A percentile compares a stretch with the other conserved stretches of the same genome.
These are phyloP conservation scores for Phytophthora litchii DNA, from an alignment of 352 stramenopile genomes.

Conservation along the genomic window DNA sequence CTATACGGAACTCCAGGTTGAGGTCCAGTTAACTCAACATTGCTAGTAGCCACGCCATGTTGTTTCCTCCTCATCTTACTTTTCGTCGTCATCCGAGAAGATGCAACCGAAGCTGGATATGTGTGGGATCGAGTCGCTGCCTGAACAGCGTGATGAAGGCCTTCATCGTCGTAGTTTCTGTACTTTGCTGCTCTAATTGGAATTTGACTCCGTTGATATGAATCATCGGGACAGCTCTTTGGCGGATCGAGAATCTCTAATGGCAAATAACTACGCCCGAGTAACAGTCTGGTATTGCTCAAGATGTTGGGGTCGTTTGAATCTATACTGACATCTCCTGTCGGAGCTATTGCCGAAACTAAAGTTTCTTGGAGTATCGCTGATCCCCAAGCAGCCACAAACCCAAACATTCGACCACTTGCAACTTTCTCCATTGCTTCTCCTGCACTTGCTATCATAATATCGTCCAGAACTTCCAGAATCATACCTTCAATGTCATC, in stretches of 20 bases:
- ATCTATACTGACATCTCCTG: constrained; percentile 22
- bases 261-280: constrained; percentile 15
- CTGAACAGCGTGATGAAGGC: constrained; percentile 19
- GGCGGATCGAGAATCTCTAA: constrained; percentile 17
- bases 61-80: constrained; percentile 31
- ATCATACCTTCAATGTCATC: constrained; percentile 40
- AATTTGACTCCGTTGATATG: constrained; percentile 32
- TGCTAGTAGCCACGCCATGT: background rate
- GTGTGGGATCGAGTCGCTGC: constrained; percentile 16
- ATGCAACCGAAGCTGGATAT: constrained; percentile 23
- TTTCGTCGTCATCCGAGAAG: constrained; percentile 25
- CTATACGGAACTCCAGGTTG: constrained; percentile 50
- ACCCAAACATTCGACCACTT: constrained; percentile 31
- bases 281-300: constrained; percentile 7
- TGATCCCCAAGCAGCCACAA: constrained; percentile 23
- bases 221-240: constrained; percentile 19
- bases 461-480: constrained; percentile 29
- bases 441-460: constrained; percentile 22
- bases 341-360: constrained; percentile 26
- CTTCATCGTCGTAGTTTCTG: constrained; percentile 23
- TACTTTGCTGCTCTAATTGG: constrained; percentile 17
- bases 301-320: constrained; percentile 2
- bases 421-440: constrained; percentile 37
- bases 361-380: constrained; percentile 32
- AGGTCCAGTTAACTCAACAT: constrained; percentile 14